Evolutionary conservation across 2,329 filamentous ascomycete species (phyloP).

Genomic region (Penicillium sclerotigenum): DNA sequence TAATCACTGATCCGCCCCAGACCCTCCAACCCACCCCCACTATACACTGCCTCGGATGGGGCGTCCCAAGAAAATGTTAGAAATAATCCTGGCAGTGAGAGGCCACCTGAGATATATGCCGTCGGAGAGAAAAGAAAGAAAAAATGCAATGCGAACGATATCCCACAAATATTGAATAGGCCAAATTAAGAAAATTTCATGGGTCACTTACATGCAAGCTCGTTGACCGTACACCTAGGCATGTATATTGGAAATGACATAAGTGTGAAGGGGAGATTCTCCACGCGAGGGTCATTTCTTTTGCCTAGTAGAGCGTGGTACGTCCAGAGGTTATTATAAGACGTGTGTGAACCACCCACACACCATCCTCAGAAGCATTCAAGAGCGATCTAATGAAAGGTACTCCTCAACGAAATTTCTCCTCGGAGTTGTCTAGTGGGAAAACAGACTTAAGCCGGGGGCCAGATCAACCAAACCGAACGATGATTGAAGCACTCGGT

Average conservation of each 20-base stretch:
- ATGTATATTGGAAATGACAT: neutral
- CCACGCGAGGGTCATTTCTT: neutral
- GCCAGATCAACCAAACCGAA: neutral
- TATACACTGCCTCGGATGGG: neutral
- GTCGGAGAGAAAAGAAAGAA: too few relatives aligned
- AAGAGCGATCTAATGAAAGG: too few relatives aligned
- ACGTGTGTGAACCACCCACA: neutral
- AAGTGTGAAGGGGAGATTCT: neutral
- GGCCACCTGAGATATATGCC: too few relatives aligned
- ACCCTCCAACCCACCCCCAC: neutral
- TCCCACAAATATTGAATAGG: neutral
- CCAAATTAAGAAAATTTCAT: neutral
- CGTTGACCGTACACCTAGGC: neutral
- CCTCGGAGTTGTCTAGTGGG: neutral
- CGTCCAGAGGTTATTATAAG: neutral
- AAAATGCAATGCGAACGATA: neutral
- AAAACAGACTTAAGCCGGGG: neutral
- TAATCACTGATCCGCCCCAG: too few relatives aligned
- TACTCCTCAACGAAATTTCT: neutral
- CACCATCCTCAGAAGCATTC: neutral
- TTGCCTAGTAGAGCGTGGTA: neutral
- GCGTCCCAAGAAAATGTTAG: neutral
- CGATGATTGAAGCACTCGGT: neutral
- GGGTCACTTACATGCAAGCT: too few relatives aligned
- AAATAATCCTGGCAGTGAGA: neutral